Base-by-base conservation (phyloP, 1,284 basidiomycete species). In the Tilletia indica region DNA sequence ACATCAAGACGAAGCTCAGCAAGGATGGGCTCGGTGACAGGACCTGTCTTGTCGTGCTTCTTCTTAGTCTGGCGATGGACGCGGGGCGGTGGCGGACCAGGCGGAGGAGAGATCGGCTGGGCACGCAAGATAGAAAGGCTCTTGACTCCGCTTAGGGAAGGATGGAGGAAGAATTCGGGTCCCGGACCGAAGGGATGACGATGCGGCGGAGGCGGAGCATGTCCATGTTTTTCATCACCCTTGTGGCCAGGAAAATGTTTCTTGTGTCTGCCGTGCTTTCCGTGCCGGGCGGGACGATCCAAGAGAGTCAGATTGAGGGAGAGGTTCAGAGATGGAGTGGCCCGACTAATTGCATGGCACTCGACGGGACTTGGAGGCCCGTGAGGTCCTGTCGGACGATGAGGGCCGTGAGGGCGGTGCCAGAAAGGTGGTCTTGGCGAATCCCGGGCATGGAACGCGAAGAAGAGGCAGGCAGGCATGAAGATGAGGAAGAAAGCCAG, bases 261-360 rank as follows among this genome's bases (percentile, higher is more conserved):
- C 25, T 31, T 31, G 25, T 31, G 25, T 31, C 25, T 31, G 25
- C 2, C 42, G 42, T 45, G 42, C 42, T 9, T 8, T 34, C 11
- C 11, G 56, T 58, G 56, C 25, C 25, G 56, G 21, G 12, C 11
- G 12, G 56, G 21, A 5, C 21, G 56, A 25, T 12, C 21, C 25
- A 31, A 34, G 25, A 58, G 51, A n/a, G 25, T 21, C n/a, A 25
- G n/a, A 34, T 58, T 25, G 21, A 58, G 56, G 21, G 56, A 58
- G n/a, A 58, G 21, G 21, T 58, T 58, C 21, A 58, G 56, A 31
- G 56, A 21, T 6, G 56, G 56, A 58, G 56, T 58, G 4, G 56
- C 56, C 6, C 25, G 25, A 25, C 21, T 58, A 4, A 58, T 21
- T 11, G 34, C 25, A 14, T 25, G 21, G 34, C 56, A 58, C 56